A percentile compares a stretch with the other conserved stretches of the same genome.
Conservation (phyloP, 2,329 filamentous ascomycete species). For the Phaeomoniella chlamydospora region DNA sequence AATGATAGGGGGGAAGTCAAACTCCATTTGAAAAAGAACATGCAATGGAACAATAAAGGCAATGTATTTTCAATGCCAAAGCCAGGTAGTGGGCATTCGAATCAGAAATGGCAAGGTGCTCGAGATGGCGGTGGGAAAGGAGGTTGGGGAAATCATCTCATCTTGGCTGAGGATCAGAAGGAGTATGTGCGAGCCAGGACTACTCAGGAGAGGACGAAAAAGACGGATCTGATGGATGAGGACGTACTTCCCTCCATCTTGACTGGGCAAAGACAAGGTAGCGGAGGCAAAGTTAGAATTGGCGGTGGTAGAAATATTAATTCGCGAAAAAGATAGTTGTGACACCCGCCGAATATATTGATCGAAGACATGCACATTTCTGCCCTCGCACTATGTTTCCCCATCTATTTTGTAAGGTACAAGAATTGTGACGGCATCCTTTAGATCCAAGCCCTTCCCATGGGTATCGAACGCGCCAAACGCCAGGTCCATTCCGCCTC, state of each 20-base stretch:
- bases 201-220: conserved; percentile 50
- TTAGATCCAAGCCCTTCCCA: too few relatives aligned
- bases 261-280: conserved; percentile 57
- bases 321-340: conserved; percentile 46
- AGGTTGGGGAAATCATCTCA: conserved; percentile 72
- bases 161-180: conserved; percentile 91
- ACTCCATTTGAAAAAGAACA: conserved; percentile 82
- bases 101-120: conserved; percentile 50
- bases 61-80: conserved; percentile 91
- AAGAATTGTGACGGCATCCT: too few relatives aligned
- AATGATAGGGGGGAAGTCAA: conserved; percentile 67
- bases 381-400: too few relatives aligned
- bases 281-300: conserved; percentile 56
- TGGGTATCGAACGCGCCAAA: background rate
- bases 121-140: conserved; percentile 59
- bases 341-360: background rate
- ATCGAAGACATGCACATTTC: too few relatives aligned
- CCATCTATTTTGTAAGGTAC: too few relatives aligned
- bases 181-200: conserved; percentile 58
- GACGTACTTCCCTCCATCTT: conserved; percentile 80
- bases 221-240: conserved; percentile 83
- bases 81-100: conserved; percentile 65
- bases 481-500: background rate
- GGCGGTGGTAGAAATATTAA: conserved; percentile 83
- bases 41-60: conserved; percentile 88